Conservation (phyloP, 2,329 filamentous ascomycete genomes). For the Leptographium wingfieldii region DNA sequence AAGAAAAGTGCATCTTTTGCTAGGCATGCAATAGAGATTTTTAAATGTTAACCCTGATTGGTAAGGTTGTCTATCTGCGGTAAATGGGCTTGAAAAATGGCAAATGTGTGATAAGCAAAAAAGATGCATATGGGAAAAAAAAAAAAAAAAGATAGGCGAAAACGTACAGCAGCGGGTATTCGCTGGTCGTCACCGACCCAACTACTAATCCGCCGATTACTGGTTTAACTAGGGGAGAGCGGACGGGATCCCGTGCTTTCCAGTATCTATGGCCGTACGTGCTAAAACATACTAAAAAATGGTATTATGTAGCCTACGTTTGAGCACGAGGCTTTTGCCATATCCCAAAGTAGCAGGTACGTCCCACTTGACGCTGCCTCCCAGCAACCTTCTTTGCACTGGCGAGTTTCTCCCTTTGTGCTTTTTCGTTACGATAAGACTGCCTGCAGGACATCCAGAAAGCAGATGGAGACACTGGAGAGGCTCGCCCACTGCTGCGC, state of each 20-base stretch:
- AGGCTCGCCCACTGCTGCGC: background rate
- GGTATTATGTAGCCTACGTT: background rate
- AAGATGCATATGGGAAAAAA: background rate
- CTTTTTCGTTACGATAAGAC: background rate
- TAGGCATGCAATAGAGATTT: too few species aligned
- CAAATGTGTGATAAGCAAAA: background rate
- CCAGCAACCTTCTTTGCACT: too few species aligned
- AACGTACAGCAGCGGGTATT: too few species aligned
- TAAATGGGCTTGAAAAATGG: too few species aligned
- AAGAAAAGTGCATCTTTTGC: too few species aligned
- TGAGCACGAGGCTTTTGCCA: background rate
- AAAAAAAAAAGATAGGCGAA: background rate
- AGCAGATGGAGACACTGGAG: background rate
- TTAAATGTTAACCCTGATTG: too few species aligned
- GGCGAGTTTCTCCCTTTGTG: background rate
- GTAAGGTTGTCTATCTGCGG: too few species aligned
- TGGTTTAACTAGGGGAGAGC: slow-evolving; percentile 3
- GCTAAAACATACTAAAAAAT: too few species aligned
- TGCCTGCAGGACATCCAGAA: background rate
- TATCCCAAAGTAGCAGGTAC: background rate
- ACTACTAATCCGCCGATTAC: background rate
- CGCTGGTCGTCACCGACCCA: too few species aligned
- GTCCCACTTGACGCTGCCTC: background rate
- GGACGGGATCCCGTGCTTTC: slow-evolving; percentile 2
- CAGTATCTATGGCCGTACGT: slow-evolving; percentile 2